Percentiles rank a stretch among this genome's conserved stretches.
These are phyloP conservation scores for Gardenia jasminoides DNA, from an alignment of 257 asterid genomes.

Conservation along the genomic window DNA sequence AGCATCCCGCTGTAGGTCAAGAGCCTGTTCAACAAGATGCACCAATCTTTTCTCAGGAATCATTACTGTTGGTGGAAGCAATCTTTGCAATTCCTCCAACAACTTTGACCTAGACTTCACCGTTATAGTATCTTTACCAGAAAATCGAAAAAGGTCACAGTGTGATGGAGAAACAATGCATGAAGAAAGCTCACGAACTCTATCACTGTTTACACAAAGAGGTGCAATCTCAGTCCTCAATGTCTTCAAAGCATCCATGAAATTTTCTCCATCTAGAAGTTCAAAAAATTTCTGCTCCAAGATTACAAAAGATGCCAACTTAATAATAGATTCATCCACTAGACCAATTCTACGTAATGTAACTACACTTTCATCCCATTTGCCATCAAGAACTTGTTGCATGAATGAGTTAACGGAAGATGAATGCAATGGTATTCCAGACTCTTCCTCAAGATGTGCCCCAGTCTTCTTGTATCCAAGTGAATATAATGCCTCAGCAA, in stretches of 20 bases:
- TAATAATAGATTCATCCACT: conserved; percentile 48
- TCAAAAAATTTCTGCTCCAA: conserved; percentile 82
- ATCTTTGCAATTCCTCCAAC: conserved; percentile 61
- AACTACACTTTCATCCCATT: conserved; percentile 77
- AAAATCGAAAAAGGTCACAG: conserved; percentile 30
- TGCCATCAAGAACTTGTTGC: conserved; percentile 73
- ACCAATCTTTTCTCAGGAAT: conserved; percentile 71
- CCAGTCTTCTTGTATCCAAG: conserved; percentile 73
- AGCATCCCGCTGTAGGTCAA: conserved; percentile 62
- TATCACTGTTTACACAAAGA: conserved; percentile 43
- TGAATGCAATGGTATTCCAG: conserved; percentile 65
- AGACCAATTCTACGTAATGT: conserved; percentile 49
- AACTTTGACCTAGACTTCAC: conserved; percentile 47
- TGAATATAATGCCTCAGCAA: conserved; percentile 76
- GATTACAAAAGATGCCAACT: conserved; percentile 62
- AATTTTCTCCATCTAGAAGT: conserved; percentile 51
- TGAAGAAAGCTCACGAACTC: conserved; percentile 65
- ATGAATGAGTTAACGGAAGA: conserved; percentile 53
- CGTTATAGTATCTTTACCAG: conserved; percentile 35
- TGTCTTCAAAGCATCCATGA: conserved; percentile 78
- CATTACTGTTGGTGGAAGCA: conserved; percentile 73
- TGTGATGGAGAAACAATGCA: conserved; percentile 47
- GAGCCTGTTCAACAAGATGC: conserved; percentile 86
- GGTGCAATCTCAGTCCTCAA: conserved; percentile 73
- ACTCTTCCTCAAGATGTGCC: conserved; percentile 71